Base-by-base conservation (phyloP, 2,329 filamentous ascomycete genomes). In the Blastomyces silverae region DNA sequence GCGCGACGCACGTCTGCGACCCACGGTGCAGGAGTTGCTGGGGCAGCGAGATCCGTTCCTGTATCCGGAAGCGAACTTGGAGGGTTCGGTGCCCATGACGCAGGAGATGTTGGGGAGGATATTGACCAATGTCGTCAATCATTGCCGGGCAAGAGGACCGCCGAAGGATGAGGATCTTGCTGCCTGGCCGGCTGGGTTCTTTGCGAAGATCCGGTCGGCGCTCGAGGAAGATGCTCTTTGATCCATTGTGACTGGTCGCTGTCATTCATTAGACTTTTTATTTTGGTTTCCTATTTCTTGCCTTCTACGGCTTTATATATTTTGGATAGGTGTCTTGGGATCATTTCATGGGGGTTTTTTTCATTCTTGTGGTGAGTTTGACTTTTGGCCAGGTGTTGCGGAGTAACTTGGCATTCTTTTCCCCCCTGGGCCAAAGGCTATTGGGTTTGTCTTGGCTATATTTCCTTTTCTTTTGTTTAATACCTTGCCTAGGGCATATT, bases 81-180 rank as follows among this genome's bases (percentile, higher is more conserved):
- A 78, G 31, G 79, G 79, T 48, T 77, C 74, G 64, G 82, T 81
- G 62, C 80, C 74, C 65, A 83, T 82, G 67, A 84, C 75, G 15
- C 80, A 86, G 71, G 84, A 86, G n/a, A 77, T 87, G 71, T 77
- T 88, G 4, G 81, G 79, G 1, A 81, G 85, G 67, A 84, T 88
- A 42, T 80, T 88, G 67, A 79, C 80, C 62, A 83, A 84, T 59
- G 84, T 88, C 20, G 81, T 85, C 3, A 82, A 85, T 66, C 81
- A 86, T 67, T 87, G 85, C 71, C 77, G 81, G 39, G 82, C 83
- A 31, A 82, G 81, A 66, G 80, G 82, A 3, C 72, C 83, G 6
- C 85, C 85, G 2, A 82, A 77, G 20, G 82, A 85, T 46, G 83
- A 84, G 65, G 85, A 88, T 71, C 68, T 82, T 67, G 75, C 76